Conservation (phyloP, 2,329 filamentous ascomycete genomes). For the Claviceps fusiformis region DNA sequence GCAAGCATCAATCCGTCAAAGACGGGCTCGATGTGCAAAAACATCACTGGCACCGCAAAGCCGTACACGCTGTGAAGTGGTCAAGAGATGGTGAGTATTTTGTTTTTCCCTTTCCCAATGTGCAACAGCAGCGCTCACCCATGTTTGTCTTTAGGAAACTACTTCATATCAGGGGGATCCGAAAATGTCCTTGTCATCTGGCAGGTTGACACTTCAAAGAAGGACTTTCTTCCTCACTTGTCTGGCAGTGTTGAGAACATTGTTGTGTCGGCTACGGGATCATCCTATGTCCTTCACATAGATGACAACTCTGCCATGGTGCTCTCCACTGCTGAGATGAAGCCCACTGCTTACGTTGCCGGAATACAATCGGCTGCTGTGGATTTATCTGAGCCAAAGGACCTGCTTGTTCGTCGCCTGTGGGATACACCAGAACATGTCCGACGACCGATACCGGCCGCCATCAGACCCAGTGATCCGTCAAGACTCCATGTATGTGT, state of each 20-base stretch:
- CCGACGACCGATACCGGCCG: conserved; percentile 40
- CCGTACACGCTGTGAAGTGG: conserved; percentile 79
- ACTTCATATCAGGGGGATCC: conserved; percentile 81
- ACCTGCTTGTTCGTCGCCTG: conserved; percentile 38
- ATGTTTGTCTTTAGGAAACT: conserved; percentile 50
- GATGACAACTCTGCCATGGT: conserved; percentile 90
- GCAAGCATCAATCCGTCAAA: conserved; percentile 25
- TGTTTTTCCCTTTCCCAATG: no score
- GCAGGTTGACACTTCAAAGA: conserved; percentile 79
- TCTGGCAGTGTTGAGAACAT: conserved; percentile 75
- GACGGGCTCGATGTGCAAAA: conserved; percentile 46
- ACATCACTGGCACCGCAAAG: conserved; percentile 82
- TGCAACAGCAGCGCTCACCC: conserved; percentile 15
- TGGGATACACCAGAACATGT: conserved; percentile 31
- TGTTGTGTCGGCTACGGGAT: conserved; percentile 63
- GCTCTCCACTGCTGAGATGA: conserved; percentile 77
- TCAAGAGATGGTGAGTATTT: conserved; percentile 61
- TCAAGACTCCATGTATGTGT: conserved; percentile 57
- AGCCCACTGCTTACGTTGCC: conserved; percentile 69
- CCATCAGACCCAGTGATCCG: conserved; percentile 47
- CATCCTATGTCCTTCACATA: conserved; percentile 71
- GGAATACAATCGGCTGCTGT: conserved; percentile 58
- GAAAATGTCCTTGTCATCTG: conserved; percentile 85
- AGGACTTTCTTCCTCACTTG: conserved; percentile 80
- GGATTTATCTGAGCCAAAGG: conserved; percentile 35